Evolutionary conservation across 441 rosid species (phyloP), one percentile per base, ranked within the genome.

Genomic region (Viola pubescens): DNA sequence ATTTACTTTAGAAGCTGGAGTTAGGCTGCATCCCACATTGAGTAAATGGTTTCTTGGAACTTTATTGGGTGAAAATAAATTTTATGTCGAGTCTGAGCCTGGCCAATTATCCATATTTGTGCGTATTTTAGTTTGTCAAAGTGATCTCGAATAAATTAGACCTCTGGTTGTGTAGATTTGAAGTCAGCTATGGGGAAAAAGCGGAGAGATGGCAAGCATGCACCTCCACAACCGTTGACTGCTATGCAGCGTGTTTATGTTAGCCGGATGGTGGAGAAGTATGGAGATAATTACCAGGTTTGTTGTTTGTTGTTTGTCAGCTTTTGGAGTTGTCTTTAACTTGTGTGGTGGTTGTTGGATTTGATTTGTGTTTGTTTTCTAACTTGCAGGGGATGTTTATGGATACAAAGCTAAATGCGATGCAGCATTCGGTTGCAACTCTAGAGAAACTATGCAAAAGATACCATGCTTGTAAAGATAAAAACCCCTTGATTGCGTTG

Each of bases 161-260:
- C 38, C 12, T 59, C 19, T 11, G 65, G 58, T 37, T n/a, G 60
- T 48, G 10, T 71, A 92, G 98, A 92, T 79, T 76, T 92, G 66
- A 89, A 87, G 80, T 75, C 85, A 7, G 96, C 91, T 10, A 74
- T 94, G 38, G 96, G 97, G 60, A 94, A 89, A 82, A 86, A 86
- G 68, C 72, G 95, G 51, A 88, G 72, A 68, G 97, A 94, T 68
- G 96, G 98, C 11, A 77, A 86, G 70, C 67, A 76, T 52, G 88
- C 89, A 3, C 82, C 86, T 64, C 67, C 72, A 62, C 89, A 86
- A 69, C 96, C 96, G 0, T 79, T 94, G 73, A 94, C 95, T 9
- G 73, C 76, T 3, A 83, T 83, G 75, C 98, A 89, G 64, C 90
- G 97, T 1, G 65, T 68, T 51, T 84, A 77, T 71, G 49, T 84